Conservation (phyloP, 2,329 filamentous ascomycete species). For the Colletotrichum simmondsii region DNA sequence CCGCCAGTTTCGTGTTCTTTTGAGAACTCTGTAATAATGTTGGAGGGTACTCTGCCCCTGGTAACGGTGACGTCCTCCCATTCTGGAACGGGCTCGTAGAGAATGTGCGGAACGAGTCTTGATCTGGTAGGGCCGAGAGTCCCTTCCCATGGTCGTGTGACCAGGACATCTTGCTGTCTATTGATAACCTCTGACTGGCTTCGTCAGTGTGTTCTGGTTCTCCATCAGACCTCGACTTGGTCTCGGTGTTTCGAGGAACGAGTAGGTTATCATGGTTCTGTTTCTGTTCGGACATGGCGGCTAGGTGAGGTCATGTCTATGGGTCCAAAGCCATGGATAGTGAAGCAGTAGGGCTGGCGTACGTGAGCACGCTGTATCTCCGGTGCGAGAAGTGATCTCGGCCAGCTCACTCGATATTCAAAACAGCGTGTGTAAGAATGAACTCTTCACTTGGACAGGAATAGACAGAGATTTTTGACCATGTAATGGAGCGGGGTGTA, state of each 20-base stretch:
- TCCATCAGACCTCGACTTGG: constrained; percentile 38
- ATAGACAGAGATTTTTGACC: not conserved
- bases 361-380: not conserved
- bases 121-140: constrained; percentile 41
- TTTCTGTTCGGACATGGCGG: constrained; percentile 36
- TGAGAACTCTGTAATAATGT: constrained; percentile 18
- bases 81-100: constrained; percentile 52
- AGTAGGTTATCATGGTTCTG: constrained; percentile 28
- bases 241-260: constrained; percentile 38
- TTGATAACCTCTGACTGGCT: constrained; percentile 39
- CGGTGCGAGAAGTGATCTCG: not conserved
- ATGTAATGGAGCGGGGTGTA: constrained; percentile 10
- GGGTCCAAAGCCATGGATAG: not conserved
- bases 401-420: not conserved
- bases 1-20: constrained; percentile 33
- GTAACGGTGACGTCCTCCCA: constrained; percentile 39
- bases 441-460: not conserved
- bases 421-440: not conserved
- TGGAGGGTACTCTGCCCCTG: constrained; percentile 36
- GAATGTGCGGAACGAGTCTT: constrained; percentile 47
- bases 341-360: not conserved
- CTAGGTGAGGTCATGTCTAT: constrained; percentile 17
- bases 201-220: constrained; percentile 39
- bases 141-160: constrained; percentile 29
- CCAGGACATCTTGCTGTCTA: constrained; percentile 39